Evolutionary conservation across 2,329 filamentous ascomycete genomes (phyloP), one percentile per base, ranked within the genome.

Genomic region (Colletotrichum gloeosporioides): DNA sequence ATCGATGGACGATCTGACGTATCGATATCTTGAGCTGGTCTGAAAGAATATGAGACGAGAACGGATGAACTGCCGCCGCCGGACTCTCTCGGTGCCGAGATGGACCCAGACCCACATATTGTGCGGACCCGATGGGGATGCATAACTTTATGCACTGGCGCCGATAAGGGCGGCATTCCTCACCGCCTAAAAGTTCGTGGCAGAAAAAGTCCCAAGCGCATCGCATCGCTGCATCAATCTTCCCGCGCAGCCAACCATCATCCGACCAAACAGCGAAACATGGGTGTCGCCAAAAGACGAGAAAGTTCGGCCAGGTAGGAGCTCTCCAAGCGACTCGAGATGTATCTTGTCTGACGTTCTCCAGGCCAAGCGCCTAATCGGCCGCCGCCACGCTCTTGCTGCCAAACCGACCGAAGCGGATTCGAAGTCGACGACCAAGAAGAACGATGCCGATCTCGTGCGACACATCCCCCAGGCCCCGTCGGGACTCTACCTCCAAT

Each of bases 21-120:
- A 10, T 10, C 18, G 8, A n/a, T 10, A 44, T n/a, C 0, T 6
- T 1, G 8, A 44, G 0, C 1, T 2, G 39, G 8, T 12, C 1
- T 44, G 9, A 13, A 5, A 44, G 18, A 44, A 18, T 3, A 10
- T 44, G n/a, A 44, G 16, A 1, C 18, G 44, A n/a, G n/a, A 4
- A 4, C n/a, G 44, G n/a, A 49, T 22, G n/a, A 49, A 12, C n/a
- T 7, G 18, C 6, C 18, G 44, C n/a, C 44, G 10, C 44, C 44
- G 44, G 44, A 49, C 44, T 49, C 44, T 0, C n/a, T 49, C 44
- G 44, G 44, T 12, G 10, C 44, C 44, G 44, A 49, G 3, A 22
- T n/a, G 44, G 44, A 49, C 0, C 44, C 1, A 0, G 44, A 22
- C 44, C 44, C n/a, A 49, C 3, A n/a, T 44, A 12, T n/a, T n/a